These are phyloP conservation scores for Chamaecyparis obtusa DNA, from an alignment of 75 land plant species.

Conservation along the genomic window DNA sequence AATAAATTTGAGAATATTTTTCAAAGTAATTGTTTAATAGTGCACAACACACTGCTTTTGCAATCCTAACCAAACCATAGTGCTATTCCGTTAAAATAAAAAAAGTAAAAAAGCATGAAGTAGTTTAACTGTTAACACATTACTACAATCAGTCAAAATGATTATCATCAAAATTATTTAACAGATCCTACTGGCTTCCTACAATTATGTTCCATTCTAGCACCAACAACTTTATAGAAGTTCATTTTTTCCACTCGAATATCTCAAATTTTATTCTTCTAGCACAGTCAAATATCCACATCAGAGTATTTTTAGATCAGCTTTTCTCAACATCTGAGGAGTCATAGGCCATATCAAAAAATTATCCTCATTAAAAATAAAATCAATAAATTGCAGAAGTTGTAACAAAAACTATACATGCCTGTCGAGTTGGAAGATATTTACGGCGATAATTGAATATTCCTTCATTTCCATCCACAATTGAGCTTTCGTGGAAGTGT, in stretches of 20 bases:
- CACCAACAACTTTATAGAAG: not conserved
- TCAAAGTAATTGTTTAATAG: not conserved
- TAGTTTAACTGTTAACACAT: not conserved
- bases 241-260: not conserved
- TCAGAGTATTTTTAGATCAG: not conserved
- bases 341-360: not conserved
- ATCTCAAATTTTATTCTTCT: not conserved
- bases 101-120: not conserved
- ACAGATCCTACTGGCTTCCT: not conserved
- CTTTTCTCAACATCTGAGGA: not conserved
- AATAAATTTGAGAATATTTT: not conserved
- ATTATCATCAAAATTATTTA: not conserved
- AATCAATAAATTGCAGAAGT: not conserved
- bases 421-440: conserved; percentile 89
- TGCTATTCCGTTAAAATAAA: not conserved
- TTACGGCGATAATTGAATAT: conserved; percentile 83
- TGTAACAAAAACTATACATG: conserved; percentile 6
- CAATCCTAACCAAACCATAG: not conserved
- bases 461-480: conserved; percentile 43
- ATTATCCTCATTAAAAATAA: not conserved
- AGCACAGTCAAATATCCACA: not conserved
- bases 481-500: conserved; percentile 26
- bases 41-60: not conserved
- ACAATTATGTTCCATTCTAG: not conserved
- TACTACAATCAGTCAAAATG: not conserved